These are phyloP conservation scores for Thymus mandschuricus DNA, from an alignment of 257 asterid species.

Conservation along the genomic window DNA sequence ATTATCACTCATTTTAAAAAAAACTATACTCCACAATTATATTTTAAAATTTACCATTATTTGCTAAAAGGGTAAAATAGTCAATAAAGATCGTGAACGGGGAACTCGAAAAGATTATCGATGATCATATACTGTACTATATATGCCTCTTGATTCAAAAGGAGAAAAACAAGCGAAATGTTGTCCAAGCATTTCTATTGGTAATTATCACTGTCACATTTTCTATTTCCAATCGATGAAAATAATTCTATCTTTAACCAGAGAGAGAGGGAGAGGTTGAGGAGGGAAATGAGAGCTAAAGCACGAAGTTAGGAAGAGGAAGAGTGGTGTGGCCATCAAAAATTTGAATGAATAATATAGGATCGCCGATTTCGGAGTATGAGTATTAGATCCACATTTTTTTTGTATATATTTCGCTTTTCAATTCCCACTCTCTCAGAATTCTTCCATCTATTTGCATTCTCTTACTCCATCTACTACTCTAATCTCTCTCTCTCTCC, in stretches of 20 bases:
- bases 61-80: too few species aligned
- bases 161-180: neutral
- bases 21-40: too few species aligned
- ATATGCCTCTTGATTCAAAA: neutral
- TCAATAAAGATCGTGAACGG: too few species aligned
- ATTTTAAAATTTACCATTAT: too few species aligned
- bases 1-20: too few species aligned
- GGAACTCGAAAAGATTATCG: too few species aligned
- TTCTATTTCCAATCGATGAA: neutral
- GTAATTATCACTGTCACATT: neutral
- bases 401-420: conserved; percentile 32
- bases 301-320: conserved; percentile 33
- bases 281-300: conserved; percentile 23
- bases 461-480: neutral
- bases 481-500: neutral
- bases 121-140: neutral
- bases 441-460: conserved; percentile 7
- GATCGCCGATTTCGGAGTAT: conserved; percentile 23
- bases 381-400: conserved; percentile 25
- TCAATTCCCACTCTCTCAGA: conserved; percentile 23
- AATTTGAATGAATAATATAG: conserved; percentile 26
- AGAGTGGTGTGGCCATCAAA: conserved; percentile 35
- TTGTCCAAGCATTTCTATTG: neutral
- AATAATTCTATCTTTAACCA: too few species aligned
- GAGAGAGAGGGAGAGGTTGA: neutral